Conservation (phyloP, 192 early-diverging fungal genomes). For the Backusella mclennaniae region DNA sequence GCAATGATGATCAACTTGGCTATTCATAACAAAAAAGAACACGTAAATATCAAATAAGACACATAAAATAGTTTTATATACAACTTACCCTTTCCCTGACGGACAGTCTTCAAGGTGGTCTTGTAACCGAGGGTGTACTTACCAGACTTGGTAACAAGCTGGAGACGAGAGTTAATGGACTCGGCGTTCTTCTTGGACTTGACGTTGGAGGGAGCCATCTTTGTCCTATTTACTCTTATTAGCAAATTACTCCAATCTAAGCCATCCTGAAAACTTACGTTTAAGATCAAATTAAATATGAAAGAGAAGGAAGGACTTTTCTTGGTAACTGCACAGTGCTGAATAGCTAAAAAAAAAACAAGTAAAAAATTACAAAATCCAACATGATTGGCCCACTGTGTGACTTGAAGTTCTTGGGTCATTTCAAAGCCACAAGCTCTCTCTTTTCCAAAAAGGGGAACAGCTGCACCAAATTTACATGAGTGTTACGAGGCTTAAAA, state of each 20-base stretch:
- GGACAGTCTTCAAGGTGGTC: constrained; percentile 96
- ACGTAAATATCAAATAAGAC: background rate
- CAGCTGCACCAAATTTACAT: background rate
- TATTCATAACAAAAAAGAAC: constrained; percentile 32
- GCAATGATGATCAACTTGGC: constrained; percentile 99
- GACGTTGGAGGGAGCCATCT: constrained; percentile 46
- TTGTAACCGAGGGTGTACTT: constrained; percentile 99
- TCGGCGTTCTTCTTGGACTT: constrained; percentile 88
- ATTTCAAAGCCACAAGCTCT: background rate
- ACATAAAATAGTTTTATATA: background rate
- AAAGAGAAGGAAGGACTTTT: constrained; percentile 6
- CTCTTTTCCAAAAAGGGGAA: background rate
- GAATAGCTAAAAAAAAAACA: background rate
- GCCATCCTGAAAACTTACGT: background rate
- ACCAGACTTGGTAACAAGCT: constrained; percentile 99
- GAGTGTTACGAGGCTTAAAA: background rate
- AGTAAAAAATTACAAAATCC: background rate
- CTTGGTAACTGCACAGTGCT: background rate
- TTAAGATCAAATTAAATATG: constrained; percentile 9
- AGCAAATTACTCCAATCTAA: background rate
- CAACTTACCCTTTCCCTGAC: constrained; percentile 86
- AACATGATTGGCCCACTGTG: background rate
- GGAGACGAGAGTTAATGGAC: constrained; percentile 97
- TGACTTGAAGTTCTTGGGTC: background rate
- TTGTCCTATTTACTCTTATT: background rate